Conservation (phyloP, 352 stramenopile species). For the Globisporangium heterothallicum region DNA sequence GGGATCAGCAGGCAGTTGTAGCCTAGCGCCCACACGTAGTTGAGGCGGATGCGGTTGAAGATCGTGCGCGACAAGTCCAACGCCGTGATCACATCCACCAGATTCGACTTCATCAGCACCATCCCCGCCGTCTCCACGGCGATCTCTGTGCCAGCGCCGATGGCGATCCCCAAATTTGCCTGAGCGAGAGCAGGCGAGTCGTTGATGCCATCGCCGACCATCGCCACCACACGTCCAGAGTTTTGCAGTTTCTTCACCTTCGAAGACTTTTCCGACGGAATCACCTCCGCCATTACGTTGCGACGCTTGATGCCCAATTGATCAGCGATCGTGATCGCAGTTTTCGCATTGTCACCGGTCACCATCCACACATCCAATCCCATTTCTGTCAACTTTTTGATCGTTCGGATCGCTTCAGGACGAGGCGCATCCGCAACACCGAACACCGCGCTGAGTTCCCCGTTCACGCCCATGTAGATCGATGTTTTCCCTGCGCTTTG, state of each 20-base stretch:
- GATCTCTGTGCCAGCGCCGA: slow-evolving; percentile 95
- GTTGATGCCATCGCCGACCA: slow-evolving; percentile 98
- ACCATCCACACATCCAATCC: slow-evolving; percentile 97
- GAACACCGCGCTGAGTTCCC: slow-evolving; percentile 70
- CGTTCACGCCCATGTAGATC: slow-evolving; percentile 92
- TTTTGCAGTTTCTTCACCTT: slow-evolving; percentile 91
- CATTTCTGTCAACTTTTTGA: slow-evolving; percentile 89
- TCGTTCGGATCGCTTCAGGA: slow-evolving; percentile 85
- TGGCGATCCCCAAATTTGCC: slow-evolving; percentile 96
- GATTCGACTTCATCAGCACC: slow-evolving; percentile 85
- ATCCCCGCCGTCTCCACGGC: slow-evolving; percentile 97
- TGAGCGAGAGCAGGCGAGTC: slow-evolving; percentile 96
- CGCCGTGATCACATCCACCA: slow-evolving; percentile 94
- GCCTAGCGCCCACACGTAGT: slow-evolving; percentile 97
- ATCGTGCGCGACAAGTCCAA: slow-evolving; percentile 95
- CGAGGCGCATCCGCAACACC: slow-evolving; percentile 86
- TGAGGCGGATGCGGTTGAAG: slow-evolving; percentile 95
- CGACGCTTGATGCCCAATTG: slow-evolving; percentile 90
- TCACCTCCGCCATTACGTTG: slow-evolving; percentile 93
- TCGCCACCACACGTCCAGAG: slow-evolving; percentile 86
- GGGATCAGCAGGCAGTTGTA: slow-evolving; percentile 99
- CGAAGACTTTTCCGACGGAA: slow-evolving; percentile 94
- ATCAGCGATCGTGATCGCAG: slow-evolving; percentile 90
- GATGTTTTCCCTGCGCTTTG: slow-evolving; percentile 92
- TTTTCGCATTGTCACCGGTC: slow-evolving; percentile 97